Evolutionary conservation across 2,329 filamentous ascomycete genomes (phyloP).

Genomic region (Aspergillus chevalieri): DNA sequence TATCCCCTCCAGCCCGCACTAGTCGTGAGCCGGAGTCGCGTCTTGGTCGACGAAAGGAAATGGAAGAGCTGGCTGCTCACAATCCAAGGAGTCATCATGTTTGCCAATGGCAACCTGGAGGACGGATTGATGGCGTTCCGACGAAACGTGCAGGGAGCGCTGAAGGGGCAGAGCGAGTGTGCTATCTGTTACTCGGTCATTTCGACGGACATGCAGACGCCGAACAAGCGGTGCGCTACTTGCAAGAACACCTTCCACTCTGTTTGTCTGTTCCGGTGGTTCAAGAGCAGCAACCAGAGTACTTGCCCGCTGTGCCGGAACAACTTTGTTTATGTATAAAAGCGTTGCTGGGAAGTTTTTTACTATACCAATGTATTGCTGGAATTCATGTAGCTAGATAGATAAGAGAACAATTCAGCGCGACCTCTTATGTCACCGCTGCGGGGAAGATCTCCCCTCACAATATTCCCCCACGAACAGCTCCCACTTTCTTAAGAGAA

Average conservation of each 20-base stretch:
- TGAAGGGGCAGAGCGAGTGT: conserved; percentile 92
- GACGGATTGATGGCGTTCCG: conserved; percentile 82
- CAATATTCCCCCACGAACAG: conserved; percentile 4
- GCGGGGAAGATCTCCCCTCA: not conserved
- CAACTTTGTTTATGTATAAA: conserved; percentile 60
- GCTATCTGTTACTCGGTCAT: conserved; percentile 97
- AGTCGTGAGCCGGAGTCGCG: conserved; percentile 71
- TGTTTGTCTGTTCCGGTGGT: conserved; percentile 91
- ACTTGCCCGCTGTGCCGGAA: conserved; percentile 91
- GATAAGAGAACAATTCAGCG: not conserved
- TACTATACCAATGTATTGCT: not conserved
- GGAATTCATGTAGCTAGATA: not conserved
- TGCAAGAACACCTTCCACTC: conserved; percentile 94
- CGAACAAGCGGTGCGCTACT: conserved; percentile 83
- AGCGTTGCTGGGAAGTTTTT: not conserved
- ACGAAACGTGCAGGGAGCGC: conserved; percentile 75
- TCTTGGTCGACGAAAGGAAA: conserved; percentile 82
- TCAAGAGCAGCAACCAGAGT: conserved; percentile 84
- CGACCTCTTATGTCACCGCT: conserved; percentile 1
- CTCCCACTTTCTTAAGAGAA: conserved; percentile 11
- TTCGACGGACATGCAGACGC: conserved; percentile 77
- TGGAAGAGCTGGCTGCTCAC: conserved; percentile 89
- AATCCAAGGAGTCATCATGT: conserved; percentile 87
- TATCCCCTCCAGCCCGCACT: conserved; percentile 77
- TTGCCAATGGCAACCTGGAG: conserved; percentile 80